Base-by-base conservation (phyloP, 2,329 filamentous ascomycete species). In the Aspergillus pseudoglaucus region DNA sequence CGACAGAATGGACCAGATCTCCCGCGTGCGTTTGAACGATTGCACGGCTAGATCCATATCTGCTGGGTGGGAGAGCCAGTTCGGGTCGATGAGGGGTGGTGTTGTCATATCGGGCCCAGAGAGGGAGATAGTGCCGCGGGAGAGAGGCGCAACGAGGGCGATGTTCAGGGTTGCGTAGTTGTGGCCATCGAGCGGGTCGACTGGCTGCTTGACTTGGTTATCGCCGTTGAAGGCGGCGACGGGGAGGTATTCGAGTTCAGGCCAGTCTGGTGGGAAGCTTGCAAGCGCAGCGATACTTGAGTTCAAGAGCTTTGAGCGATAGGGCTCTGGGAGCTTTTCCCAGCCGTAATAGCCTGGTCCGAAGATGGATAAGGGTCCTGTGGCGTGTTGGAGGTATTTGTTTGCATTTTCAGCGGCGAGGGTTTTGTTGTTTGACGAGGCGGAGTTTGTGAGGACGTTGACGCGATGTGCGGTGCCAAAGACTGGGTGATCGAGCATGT, bases 1-100 rank as follows among this genome's bases (percentile, higher is more conserved):
- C 5, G 47, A 65, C 9, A 54, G 45, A 20, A 56, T 53, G 6
- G 49, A 46, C 54, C 57, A 71, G 2, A 68, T 56, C 20, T 71
- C 48, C 0, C 76, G 68, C 0, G 64, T 52, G 2, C 75, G 69
- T 42, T 69, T 70, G 53, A 71, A 70, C 0, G 60, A 60, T 0
- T 66, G 64, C 6, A 78, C 53, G 7, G 66, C 70, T 1, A 77
- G 57, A 8, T 75, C 70, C 18, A 63, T 51, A 42, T 79, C 76
- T 0, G 63, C 58, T 6, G 63, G 61, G 20, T 67, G 56, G 2
- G 60, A 60, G 5, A 77, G 60, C 61, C 66, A 77, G 51, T 69
- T 68, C 1, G 72, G 71, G 53, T 75, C 61, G 51, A 76, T 67
- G 17, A 69, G 52, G 0, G 75, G 74, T 0, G 53, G 49, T 9